Evolutionary conservation across 495 filamentous ascomycete genomes (phyloP).

Genomic region (Aspergillus cavernicola): DNA sequence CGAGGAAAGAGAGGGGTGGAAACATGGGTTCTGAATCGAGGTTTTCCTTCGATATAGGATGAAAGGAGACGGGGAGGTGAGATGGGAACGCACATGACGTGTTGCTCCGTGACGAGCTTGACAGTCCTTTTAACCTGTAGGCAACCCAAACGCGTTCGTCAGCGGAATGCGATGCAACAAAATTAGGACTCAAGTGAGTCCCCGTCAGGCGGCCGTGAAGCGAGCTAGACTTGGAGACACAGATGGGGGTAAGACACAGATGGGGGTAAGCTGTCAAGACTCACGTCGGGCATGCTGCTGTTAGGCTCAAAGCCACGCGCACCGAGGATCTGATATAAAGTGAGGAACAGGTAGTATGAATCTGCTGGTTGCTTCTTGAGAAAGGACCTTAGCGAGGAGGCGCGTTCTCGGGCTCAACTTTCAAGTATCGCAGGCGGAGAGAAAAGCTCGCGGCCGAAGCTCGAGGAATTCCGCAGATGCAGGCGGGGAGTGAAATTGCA

Average conservation of each 20-base stretch:
- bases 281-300: constrained; percentile 45
- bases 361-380: background rate
- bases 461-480: constrained; percentile 9
- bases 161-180: constrained; percentile 16
- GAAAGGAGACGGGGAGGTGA: constrained; percentile 5
- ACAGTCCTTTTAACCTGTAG: constrained; percentile 76
- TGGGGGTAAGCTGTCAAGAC: constrained; percentile 15
- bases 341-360: background rate
- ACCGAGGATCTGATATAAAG: background rate
- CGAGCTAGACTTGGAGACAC: background rate
- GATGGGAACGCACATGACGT: constrained; percentile 66
- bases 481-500: constrained; percentile 1
- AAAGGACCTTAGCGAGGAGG: background rate
- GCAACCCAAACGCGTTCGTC: constrained; percentile 5
- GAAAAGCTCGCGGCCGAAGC: constrained; percentile 11
- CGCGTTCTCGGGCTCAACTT: constrained; percentile 3
- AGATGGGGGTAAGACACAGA: background rate
- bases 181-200: background rate
- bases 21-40: background rate
- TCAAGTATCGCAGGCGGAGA: constrained; percentile 13
- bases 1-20: constrained; percentile 3
- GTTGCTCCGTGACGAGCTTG: constrained; percentile 89
- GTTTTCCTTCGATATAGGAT: background rate
- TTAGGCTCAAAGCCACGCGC: constrained; percentile 1
- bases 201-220: constrained; percentile 1